Conservation (phyloP, 73 alveolate species). For the Paramecium pentaurelia region DNA sequence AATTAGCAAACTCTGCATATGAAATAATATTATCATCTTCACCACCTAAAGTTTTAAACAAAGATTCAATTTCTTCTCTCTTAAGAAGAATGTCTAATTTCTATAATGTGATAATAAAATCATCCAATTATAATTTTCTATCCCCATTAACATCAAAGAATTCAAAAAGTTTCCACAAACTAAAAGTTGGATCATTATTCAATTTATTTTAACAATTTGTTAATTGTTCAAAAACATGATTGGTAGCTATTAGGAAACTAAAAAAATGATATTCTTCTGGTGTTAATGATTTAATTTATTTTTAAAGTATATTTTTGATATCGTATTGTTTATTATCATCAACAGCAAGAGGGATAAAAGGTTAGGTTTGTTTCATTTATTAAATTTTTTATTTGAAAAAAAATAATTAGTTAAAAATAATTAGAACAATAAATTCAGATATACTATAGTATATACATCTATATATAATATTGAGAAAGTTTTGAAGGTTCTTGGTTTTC, state of each 20-base stretch:
- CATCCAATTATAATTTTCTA: constrained; percentile 22
- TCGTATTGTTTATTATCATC: background rate
- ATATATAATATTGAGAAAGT: no score
- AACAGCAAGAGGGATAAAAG: constrained; percentile 7
- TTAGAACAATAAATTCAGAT: background rate
- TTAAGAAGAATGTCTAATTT: background rate
- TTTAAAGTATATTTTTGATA: background rate
- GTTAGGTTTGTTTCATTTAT: background rate
- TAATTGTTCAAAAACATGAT: background rate
- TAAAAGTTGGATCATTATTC: constrained; percentile 36
- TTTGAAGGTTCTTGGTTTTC: background rate
- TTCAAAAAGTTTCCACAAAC: constrained; percentile 13
- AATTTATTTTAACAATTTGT: background rate
- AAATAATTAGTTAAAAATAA: background rate
- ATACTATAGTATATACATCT: background rate
- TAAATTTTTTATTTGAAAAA: background rate
- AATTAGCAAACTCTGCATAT: constrained; percentile 2
- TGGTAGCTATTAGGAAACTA: background rate
- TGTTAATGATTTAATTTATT: background rate
- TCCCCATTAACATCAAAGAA: constrained; percentile 38
- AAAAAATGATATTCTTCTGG: constrained; percentile 31
- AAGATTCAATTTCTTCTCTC: background rate
- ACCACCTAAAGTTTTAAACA: background rate
- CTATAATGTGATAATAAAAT: constrained; percentile 12
- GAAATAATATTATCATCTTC: constrained; percentile 25